Conservation (phyloP, 257 asterid species). For the Petrea volubilis region DNA sequence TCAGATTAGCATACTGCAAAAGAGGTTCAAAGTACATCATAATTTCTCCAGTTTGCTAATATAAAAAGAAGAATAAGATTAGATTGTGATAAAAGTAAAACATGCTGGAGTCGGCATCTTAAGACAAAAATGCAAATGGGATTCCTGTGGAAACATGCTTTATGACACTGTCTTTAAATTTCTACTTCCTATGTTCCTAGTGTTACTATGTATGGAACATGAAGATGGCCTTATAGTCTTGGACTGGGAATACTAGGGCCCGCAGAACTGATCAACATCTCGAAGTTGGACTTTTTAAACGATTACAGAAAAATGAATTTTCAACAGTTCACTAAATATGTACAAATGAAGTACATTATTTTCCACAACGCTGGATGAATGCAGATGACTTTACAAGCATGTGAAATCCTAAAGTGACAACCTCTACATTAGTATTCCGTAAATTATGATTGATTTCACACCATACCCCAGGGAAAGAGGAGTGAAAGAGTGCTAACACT, state of each 20-base stretch:
- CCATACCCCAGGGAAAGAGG: not conserved
- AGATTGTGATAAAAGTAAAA: not conserved
- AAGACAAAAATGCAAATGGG: not conserved
- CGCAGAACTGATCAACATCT: not conserved
- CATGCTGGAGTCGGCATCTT: not conserved
- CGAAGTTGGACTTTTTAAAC: not conserved
- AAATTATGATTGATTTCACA: not conserved
- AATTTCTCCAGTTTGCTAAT: not conserved
- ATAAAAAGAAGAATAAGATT: not conserved
- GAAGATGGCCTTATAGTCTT: not conserved
- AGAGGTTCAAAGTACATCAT: slow-evolving; percentile 18
- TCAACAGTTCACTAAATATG: not conserved
- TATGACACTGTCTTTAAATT: not conserved
- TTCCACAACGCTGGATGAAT: not conserved
- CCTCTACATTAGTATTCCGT: not conserved
- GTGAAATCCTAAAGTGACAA: not conserved
- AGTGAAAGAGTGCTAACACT: not conserved
- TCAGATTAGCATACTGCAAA: slow-evolving; percentile 70
- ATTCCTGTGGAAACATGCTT: not conserved
- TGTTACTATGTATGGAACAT: not conserved
- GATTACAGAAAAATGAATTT: not conserved
- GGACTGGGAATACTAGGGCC: not conserved
- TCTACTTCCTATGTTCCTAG: slow-evolving; percentile 5
- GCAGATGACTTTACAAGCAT: not conserved
- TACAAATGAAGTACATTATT: not conserved